Base-by-base conservation (phyloP, 225 moss, liverwort and hornwort genomes). In the Thuidium tamariscinum region DNA sequence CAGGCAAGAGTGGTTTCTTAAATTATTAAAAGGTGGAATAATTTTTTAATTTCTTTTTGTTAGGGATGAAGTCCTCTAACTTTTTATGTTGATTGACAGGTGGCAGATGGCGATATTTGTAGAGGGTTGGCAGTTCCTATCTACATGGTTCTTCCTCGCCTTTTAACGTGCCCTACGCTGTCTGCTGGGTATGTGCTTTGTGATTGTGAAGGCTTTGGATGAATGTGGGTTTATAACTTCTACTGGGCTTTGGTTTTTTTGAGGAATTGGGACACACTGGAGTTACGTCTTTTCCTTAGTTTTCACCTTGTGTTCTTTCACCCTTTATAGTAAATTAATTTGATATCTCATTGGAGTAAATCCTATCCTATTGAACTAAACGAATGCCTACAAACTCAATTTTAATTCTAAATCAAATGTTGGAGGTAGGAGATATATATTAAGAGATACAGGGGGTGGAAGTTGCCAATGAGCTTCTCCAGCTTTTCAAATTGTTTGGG, bases 91-190 rank as follows among this genome's bases (percentile, higher is more conserved):
- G 83, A 73, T 52, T 86, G 79, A 67, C 83, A 99, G 99, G 95
- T 99, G 83, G 97, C 93, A 57, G 97, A 97, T 90, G 99, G 99
- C 46, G 96, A 99, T 92, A 90, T 99, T 82, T 99, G 95, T 81
- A 93, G 95, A 86, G 96, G 99, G 36, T 70, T 95, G 72, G 85
- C 91, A 65, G 77, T 99, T 72, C 99, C 99, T 66, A 99, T 99
- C 84, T 95, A 96, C 86, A 89, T 99, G 87, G 93, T 97, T 85
- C 97, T 99, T 86, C 99, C 99, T 91, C 96, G 99, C 55, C 94
- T 99, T 88, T 91, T 88, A 87, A 96, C 99, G 10, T 99, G 99
- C 77, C 99, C 99, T 48, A 92, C 97, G 56, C 91, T 99, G 36
- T 95, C 96, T 84, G 97, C 97, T 76, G 97, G 99, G 99, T 99